Conservation (phyloP, 805 yeast species). For the Candida ovalis region DNA sequence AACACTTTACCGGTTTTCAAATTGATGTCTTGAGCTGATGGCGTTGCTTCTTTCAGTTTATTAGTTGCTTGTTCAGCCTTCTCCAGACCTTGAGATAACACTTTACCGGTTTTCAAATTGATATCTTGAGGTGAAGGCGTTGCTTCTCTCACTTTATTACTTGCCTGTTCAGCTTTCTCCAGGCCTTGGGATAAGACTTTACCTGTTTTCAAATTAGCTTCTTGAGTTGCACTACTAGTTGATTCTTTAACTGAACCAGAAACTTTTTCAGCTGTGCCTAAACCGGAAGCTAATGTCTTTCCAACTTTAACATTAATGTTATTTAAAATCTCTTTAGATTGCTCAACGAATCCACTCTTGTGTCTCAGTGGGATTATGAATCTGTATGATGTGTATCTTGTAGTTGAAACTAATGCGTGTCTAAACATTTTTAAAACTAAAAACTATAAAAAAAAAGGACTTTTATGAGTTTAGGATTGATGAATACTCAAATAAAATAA, state of each 20-base stretch:
- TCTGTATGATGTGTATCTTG: neutral
- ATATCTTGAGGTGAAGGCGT: too few species aligned
- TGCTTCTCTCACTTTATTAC: too few species aligned
- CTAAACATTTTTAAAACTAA: too few species aligned
- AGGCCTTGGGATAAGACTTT: neutral
- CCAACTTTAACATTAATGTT: slow-evolving; percentile 34
- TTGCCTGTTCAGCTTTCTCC: slow-evolving; percentile 12
- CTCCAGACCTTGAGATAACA: slow-evolving; percentile 37
- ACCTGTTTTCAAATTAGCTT: neutral
- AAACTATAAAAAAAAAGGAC: too few species aligned
- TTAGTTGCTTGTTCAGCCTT: slow-evolving; percentile 32
- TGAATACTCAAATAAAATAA: too few species aligned
- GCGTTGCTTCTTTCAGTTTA: slow-evolving; percentile 5
- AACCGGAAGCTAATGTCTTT: slow-evolving; percentile 37
- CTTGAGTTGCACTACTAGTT: neutral
- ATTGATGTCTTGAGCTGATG: neutral
- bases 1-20: slow-evolving; percentile 36
- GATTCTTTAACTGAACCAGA: neutral
- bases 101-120: slow-evolving; percentile 39
- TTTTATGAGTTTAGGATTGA: too few species aligned
- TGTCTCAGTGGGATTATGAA: neutral
- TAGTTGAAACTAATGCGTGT: neutral
- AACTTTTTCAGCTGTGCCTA: slow-evolving; percentile 6
- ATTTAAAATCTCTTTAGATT: slow-evolving; percentile 23
- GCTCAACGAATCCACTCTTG: slow-evolving; percentile 9